These are phyloP conservation scores for Tilletia horrida DNA, from an alignment of 1,284 basidiomycete species.

Conservation along the genomic window DNA sequence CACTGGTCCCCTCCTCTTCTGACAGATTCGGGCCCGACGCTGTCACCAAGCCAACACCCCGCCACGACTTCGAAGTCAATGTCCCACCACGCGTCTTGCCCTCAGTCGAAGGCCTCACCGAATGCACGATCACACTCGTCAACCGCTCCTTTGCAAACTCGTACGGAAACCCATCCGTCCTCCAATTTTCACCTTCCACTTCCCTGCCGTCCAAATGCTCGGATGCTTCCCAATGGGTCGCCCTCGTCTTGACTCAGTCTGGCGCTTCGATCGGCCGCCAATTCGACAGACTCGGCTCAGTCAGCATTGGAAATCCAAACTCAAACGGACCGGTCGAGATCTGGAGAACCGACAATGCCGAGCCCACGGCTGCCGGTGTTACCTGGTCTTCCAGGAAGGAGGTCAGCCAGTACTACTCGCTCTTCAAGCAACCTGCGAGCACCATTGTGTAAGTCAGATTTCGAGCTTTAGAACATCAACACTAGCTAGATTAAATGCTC, in stretches of 20 bases:
- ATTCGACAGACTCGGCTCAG: slow-evolving; percentile 38
- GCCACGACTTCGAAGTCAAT: slow-evolving; percentile 22
- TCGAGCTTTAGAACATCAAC: not conserved
- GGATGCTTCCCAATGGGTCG: slow-evolving; percentile 30
- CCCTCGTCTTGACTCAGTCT: slow-evolving; percentile 28
- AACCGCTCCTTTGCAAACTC: slow-evolving; percentile 32
- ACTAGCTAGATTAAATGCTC: no score
- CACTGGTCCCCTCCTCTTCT: not conserved
- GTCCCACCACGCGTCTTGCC: slow-evolving; percentile 20
- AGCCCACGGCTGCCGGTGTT: slow-evolving; percentile 34
- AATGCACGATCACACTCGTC: slow-evolving; percentile 27
- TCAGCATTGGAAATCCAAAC: slow-evolving; percentile 27
- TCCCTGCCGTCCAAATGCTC: slow-evolving; percentile 23
- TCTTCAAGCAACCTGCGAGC: slow-evolving; percentile 26
- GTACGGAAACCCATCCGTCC: slow-evolving; percentile 31
- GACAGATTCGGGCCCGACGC: not conserved
- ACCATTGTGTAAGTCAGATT: slow-evolving; percentile 3
- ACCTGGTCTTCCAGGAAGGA: slow-evolving; percentile 36
- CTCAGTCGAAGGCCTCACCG: not conserved
- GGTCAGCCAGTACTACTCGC: slow-evolving; percentile 31
- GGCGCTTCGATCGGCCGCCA: slow-evolving; percentile 33
- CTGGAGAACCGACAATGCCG: slow-evolving; percentile 39
- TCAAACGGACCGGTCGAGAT: slow-evolving; percentile 37
- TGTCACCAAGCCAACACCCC: not conserved
- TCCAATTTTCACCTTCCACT: slow-evolving; percentile 23